Conservation (phyloP, 2,329 filamentous ascomycete species). For the Colletotrichum sublineola region DNA sequence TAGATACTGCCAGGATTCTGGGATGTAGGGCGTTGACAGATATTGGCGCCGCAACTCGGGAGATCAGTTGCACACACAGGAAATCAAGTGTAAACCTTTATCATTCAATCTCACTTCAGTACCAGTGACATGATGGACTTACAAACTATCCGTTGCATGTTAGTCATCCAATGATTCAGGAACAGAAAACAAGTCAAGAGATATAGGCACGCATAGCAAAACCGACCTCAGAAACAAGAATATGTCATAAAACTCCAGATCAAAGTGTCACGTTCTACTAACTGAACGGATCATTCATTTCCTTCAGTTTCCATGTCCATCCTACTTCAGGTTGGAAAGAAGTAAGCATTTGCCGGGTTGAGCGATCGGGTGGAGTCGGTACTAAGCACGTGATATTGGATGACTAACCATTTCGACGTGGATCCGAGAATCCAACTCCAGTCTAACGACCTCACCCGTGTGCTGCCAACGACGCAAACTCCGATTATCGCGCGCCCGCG, state of each 20-base stretch:
- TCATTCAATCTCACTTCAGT: not conserved
- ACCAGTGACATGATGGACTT: not conserved
- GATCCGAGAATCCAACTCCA: constrained; percentile 41
- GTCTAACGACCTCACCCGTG: constrained; percentile 37
- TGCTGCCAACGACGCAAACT: constrained; percentile 35
- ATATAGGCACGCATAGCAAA: not conserved
- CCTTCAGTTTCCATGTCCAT: not conserved
- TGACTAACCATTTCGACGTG: constrained; percentile 35
- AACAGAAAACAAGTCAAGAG: not conserved
- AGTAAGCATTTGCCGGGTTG: not conserved
- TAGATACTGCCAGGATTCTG: constrained; percentile 24
- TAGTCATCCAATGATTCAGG: not conserved
- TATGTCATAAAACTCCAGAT: constrained; percentile 7
- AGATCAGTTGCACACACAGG: not conserved
- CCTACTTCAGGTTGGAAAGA: not conserved
- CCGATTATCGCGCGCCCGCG: constrained; percentile 33
- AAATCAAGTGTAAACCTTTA: not conserved
- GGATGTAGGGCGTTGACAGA: constrained; percentile 7
- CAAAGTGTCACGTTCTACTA: not conserved
- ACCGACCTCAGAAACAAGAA: not conserved
- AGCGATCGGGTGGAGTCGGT: constrained; percentile 32
- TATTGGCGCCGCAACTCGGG: not conserved
- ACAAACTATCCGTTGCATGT: not conserved
- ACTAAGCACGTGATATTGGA: not conserved
- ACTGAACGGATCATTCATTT: not conserved